Percentiles rank a stretch among this genome's conserved stretches.
phyloP scores from a whole-genome alignment of 805 yeast genomes.

The Ascoidea rubescens region DNA sequence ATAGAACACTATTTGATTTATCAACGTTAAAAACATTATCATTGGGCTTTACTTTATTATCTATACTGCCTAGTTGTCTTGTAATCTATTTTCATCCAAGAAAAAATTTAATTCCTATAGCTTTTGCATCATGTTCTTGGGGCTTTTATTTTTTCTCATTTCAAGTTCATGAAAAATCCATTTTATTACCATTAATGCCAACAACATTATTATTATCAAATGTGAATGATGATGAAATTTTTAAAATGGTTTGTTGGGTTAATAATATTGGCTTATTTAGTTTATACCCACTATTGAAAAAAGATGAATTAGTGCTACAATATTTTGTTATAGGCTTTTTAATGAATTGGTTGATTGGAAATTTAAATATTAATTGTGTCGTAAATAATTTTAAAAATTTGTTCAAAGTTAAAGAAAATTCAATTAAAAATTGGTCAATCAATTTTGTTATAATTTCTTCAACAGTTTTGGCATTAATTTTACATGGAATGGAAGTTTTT shows the following conservation, averaged over 20 bases:
- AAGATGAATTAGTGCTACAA: constrained; percentile 64
- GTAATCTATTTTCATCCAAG: constrained; percentile 36
- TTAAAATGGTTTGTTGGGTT: constrained; percentile 74
- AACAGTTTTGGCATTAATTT: constrained; percentile 31
- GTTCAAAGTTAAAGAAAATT: constrained; percentile 24
- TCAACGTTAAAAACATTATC: constrained; percentile 48
- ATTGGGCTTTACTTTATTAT: constrained; percentile 33
- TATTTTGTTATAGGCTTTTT: constrained; percentile 45
- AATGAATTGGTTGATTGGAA: constrained; percentile 73
- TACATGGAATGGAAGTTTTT: constrained; percentile 41
- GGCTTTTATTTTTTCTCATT: constrained; percentile 83
- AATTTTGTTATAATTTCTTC: constrained; percentile 34
- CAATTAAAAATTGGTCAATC: constrained; percentile 40
- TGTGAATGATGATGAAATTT: constrained; percentile 35
- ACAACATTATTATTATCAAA: constrained; percentile 50
- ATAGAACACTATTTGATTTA: constrained; percentile 38
- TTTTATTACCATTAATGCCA: constrained; percentile 78
- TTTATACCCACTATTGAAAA: constrained; percentile 72
- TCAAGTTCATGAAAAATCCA: constrained; percentile 93
- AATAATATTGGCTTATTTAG: constrained; percentile 76
- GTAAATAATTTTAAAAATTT: constrained; percentile 23
- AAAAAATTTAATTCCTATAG: constrained; percentile 47
- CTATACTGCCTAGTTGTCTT: constrained; percentile 42
- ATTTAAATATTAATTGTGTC: constrained; percentile 32
- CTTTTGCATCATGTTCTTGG: constrained; percentile 72